Conservation (phyloP, 2,329 filamentous ascomycete species). For the Paecilomyces niveus region DNA sequence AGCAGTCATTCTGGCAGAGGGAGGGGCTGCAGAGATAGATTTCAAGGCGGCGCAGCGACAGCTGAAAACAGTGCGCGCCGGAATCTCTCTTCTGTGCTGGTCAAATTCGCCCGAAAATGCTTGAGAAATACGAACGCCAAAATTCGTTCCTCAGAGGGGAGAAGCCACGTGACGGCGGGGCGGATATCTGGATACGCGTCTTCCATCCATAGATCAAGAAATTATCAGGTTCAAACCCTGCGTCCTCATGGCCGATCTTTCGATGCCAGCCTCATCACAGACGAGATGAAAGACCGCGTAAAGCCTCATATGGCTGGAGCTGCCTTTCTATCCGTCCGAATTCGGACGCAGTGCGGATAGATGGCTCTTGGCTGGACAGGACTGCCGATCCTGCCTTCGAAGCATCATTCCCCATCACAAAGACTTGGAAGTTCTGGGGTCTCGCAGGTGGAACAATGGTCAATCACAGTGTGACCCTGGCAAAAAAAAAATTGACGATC, state of each 20-base stretch:
- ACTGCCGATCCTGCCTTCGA: neutral
- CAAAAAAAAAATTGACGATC: too few species aligned
- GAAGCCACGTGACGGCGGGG: neutral
- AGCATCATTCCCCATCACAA: neutral
- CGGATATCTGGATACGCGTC: neutral
- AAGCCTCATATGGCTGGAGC: neutral
- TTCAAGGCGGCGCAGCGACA: neutral
- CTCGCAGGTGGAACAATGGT: too few species aligned
- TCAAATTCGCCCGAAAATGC: neutral
- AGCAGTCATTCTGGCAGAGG: constrained; percentile 19
- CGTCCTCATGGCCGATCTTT: neutral
- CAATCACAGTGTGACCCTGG: too few species aligned
- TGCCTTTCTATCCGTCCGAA: neutral
- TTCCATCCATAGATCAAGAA: constrained; percentile 6
- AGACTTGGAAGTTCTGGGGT: neutral
- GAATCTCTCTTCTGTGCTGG: neutral
- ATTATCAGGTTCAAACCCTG: constrained; percentile 9
- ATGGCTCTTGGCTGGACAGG: neutral
- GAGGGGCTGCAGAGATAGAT: neutral
- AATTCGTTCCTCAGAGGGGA: neutral
- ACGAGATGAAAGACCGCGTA: neutral
- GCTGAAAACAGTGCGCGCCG: neutral
- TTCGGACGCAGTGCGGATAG: neutral
- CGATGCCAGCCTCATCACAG: neutral
- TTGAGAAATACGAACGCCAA: neutral